phyloP scores from a whole-genome alignment of 345 rosid genomes.

The Geranium brycei region DNA sequence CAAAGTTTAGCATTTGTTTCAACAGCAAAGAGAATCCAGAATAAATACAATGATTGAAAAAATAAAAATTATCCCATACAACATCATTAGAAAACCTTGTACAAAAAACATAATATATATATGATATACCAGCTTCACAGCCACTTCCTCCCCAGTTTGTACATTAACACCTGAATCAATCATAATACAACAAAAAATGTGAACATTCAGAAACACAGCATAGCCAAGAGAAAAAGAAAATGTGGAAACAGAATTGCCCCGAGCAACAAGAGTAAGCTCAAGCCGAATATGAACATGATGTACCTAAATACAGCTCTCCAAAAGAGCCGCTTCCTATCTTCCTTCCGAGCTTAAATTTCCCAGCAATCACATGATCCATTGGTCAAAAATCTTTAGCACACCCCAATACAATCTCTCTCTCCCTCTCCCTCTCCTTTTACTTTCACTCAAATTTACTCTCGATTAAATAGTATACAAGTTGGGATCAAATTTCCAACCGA shows the following conservation, averaged over 20 bases:
- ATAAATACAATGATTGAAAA: no score
- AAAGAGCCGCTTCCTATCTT: constrained; percentile 97
- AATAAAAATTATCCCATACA: no score
- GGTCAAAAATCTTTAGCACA: no score
- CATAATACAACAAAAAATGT: constrained; percentile 1
- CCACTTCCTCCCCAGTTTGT: constrained; percentile 84
- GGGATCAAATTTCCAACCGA: no score
- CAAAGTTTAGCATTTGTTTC: neutral
- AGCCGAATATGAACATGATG: neutral
- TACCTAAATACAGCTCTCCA: constrained; percentile 86
- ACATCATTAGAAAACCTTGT: no score
- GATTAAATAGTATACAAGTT: no score
- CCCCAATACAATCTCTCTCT: no score
- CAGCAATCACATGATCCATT: constrained; percentile 61
- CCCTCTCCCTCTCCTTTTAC: no score
- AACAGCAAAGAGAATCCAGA: neutral
- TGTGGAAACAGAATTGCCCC: neutral
- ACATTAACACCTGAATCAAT: constrained; percentile 49
- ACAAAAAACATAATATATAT: no score
- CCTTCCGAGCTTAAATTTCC: constrained; percentile 80
- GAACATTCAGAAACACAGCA: no score
- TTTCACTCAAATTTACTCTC: no score
- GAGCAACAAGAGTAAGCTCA: neutral
- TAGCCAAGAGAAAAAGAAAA: neutral
- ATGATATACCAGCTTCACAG: constrained; percentile 64